phyloP scores from a whole-genome alignment of 306 rosid species.

The Spatholobus suberectus region DNA sequence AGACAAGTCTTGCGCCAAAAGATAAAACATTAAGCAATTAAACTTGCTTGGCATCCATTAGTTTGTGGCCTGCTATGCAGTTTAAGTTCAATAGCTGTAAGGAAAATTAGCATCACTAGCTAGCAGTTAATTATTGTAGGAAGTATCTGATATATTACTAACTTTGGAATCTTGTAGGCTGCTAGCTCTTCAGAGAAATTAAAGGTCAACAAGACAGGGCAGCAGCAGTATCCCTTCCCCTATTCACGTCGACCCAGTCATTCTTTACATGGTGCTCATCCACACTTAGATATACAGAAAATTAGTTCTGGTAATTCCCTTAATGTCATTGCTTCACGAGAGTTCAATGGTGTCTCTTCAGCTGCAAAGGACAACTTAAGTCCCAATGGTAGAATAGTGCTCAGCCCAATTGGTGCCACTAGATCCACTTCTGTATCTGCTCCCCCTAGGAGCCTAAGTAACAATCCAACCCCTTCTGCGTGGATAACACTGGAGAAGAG shows the following conservation, averaged over 20 bases:
- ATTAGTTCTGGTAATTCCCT: constrained; percentile 19
- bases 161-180: constrained; percentile 24
- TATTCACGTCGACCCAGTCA: constrained; percentile 16
- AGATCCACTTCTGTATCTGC: constrained; percentile 29
- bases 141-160: background rate
- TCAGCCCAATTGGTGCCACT: constrained; percentile 24
- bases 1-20: background rate
- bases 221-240: constrained; percentile 34
- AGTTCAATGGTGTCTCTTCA: constrained; percentile 39
- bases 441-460: constrained; percentile 28
- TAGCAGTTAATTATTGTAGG: constrained; percentile 5
- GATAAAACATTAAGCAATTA: background rate
- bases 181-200: constrained; percentile 42
- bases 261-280: constrained; percentile 29
- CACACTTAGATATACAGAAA: constrained; percentile 34
- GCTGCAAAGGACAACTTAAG: constrained; percentile 37
- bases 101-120: constrained; percentile 15
- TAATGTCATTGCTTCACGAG: constrained; percentile 30
- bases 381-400: constrained; percentile 30
- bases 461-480: constrained; percentile 33
- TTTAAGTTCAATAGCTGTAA: constrained; percentile 4
- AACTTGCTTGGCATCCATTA: constrained; percentile 16
- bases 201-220: constrained; percentile 44
- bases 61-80: background rate
- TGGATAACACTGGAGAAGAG: constrained; percentile 41